Evolutionary conservation across 2,329 filamentous ascomycete species (phyloP), one percentile per base, ranked within the genome.

Genomic region (Aspergillus fumigatiaffinis): DNA sequence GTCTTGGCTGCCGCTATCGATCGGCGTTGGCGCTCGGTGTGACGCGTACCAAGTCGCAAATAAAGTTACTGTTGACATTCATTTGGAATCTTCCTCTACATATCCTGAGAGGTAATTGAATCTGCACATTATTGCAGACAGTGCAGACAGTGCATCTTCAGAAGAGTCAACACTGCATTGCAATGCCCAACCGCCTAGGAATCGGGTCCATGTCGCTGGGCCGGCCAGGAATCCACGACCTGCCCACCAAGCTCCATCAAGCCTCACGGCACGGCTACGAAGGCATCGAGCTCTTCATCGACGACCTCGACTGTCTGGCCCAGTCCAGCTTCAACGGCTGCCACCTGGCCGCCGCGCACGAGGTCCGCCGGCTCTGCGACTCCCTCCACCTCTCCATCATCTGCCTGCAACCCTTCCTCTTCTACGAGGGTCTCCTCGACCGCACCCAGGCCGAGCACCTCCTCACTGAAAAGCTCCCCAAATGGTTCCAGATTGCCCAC

Each of bases 151-250:
- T 12, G 28, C 28, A 29, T 35, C 32, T 35, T 14, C 32, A 17
- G 32, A 35, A 35, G 32, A 35, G 32, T 6, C 29, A 42, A 10
- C 26, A 29, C 28, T 12, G 28, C 3, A 12, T 29, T 29, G 59
- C 55, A 54, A 71, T 70, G 66, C 56, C 56, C 56, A 68, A 69
- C 60, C 67, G 63, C 50, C 82, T 87, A 62, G 88, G 82, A 42
- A 92, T 93, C 68, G 86, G 86, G 57, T 89, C 88, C 60, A 90
- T 92, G 81, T 92, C 88, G 51, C 80, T 93, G 1, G 89, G 90
- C 46, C 85, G 88, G 46, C 86, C 85, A 66, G 87, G 87, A 68
- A 84, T 88, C 61, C 90, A 93, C 72, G 77, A 80, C 28, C 79
- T 93, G 23, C 73, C 80, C 1, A 76, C 82, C 68, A 93, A 92